Evolutionary conservation across 2,329 filamentous ascomycete species (phyloP).

Genomic region (Bipolaris oryzae): DNA sequence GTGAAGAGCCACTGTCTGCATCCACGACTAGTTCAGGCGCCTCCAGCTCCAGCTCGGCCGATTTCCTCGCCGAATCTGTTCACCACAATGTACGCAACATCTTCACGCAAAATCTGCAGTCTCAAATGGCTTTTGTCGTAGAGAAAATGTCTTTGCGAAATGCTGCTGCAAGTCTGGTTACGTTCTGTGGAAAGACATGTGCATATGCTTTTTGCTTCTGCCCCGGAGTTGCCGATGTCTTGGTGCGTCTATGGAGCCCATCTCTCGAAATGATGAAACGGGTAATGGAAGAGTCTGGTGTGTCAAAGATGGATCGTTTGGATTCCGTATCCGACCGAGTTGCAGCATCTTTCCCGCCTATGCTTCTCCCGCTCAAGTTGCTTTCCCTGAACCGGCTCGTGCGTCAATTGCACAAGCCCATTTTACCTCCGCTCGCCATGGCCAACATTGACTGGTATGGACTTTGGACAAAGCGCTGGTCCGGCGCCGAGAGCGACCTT

Average conservation of each 20-base stretch:
- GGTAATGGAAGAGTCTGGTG: conserved; percentile 70
- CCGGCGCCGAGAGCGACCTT: conserved; percentile 83
- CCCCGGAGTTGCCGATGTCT: conserved; percentile 80
- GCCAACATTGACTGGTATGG: conserved; percentile 82
- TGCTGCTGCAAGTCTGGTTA: conserved; percentile 68
- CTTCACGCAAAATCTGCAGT: conserved; percentile 79
- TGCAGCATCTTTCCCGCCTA: conserved; percentile 71
- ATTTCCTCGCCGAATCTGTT: conserved; percentile 76
- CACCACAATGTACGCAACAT: conserved; percentile 89
- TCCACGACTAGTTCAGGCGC: conserved; percentile 62
- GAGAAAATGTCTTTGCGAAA: conserved; percentile 85
- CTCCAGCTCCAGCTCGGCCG: conserved; percentile 63
- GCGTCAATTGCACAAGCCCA: conserved; percentile 66
- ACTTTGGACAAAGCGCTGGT: conserved; percentile 84
- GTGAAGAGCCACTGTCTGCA: conserved; percentile 54
- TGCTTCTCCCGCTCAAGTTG: conserved; percentile 66
- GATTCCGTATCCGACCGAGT: conserved; percentile 64
- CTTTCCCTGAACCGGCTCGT: conserved; percentile 65
- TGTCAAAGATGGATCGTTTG: conserved; percentile 60
- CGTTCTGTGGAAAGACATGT: conserved; percentile 87
- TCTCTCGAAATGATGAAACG: conserved; percentile 72
- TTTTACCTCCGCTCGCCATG: conserved; percentile 70
- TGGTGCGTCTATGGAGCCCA: conserved; percentile 81
- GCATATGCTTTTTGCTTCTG: conserved; percentile 95
- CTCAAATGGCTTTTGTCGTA: conserved; percentile 85